Evolutionary conservation across 1,139 yeast genomes (phyloP).

Genomic region (Yamadazyma diospyri): DNA sequence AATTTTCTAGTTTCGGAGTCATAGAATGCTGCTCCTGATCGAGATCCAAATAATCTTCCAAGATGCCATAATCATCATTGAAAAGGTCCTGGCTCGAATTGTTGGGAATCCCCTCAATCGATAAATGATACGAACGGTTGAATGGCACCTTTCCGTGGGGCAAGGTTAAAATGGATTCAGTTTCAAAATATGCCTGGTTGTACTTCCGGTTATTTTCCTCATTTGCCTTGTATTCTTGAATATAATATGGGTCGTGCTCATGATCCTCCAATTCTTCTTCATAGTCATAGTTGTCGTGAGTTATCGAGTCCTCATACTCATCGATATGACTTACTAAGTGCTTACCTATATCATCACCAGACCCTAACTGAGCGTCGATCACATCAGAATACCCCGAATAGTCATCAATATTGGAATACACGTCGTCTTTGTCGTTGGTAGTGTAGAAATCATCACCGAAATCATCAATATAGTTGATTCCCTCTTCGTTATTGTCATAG

Average conservation of each 20-base stretch:
- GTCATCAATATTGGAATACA: slow-evolving; percentile 16
- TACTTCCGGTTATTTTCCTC: slow-evolving; percentile 7
- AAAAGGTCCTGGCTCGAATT: slow-evolving; percentile 11
- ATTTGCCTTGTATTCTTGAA: slow-evolving; percentile 8
- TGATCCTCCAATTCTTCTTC: slow-evolving; percentile 8
- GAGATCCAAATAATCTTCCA: slow-evolving; percentile 33
- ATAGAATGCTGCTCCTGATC: not conserved
- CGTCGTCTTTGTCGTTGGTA: too few species aligned
- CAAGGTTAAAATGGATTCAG: slow-evolving; percentile 7
- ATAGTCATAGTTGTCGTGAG: slow-evolving; percentile 5
- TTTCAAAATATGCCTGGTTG: slow-evolving; percentile 12
- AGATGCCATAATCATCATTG: slow-evolving; percentile 25
- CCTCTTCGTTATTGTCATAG: slow-evolving; percentile 35
- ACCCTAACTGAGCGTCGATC: not conserved
- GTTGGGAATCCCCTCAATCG: slow-evolving; percentile 24
- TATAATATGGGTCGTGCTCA: slow-evolving; percentile 7
- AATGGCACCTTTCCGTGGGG: slow-evolving; percentile 16
- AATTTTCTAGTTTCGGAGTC: slow-evolving; percentile 9
- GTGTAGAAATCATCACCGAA: slow-evolving; percentile 37
- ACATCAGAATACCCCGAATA: not conserved
- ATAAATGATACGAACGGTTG: slow-evolving; percentile 28
- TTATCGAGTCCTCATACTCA: slow-evolving; percentile 14
- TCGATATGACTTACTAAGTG: slow-evolving; percentile 7
- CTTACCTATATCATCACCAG: slow-evolving; percentile 6
- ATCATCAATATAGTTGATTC: slow-evolving; percentile 50